Base-by-base conservation (phyloP, 1,284 basidiomycete species). In the Coniferiporia weirii region DNA sequence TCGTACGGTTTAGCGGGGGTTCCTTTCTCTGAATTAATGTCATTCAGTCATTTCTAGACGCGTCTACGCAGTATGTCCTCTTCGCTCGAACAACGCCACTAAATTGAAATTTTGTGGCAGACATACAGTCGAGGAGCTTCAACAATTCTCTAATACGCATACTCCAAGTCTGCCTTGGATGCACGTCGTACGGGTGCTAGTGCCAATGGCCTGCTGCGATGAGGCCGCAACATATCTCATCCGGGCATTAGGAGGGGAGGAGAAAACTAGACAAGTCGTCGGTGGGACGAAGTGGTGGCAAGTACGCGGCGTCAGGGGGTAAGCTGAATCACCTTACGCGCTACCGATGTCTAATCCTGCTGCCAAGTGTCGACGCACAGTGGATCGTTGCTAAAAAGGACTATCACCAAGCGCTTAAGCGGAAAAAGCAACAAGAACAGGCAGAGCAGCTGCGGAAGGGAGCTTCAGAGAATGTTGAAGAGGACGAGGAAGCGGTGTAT, bases 251-350 rank as follows among this genome's bases (percentile, higher is more conserved):
- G 95, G 96, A 0, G 93, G 95, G 8, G 83, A 90, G 64, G 87
- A 89, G 35, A 76, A 79, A 54, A 83, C 91, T 8, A 82, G 84
- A 64, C 81, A 81, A 56, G 70, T 95, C 27, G 86, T 95, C 1
- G 95, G 95, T 15, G 96, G 95, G 1, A 85, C 85, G 6, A 94
- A 94, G 68, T 98, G 96, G 95, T 98, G 95, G 96, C 95, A 95
- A 71, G 89, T 94, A 17, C 84, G 93, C 38, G 86, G 88, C n/a
- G 71, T 84, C 60, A 75, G 76, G 68, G 93, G 80, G 89, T 93
- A 65, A 57, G 78, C 67, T 20, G 44, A 63, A 43, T 49, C 50
- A 48, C 35, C 22, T n/a, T 17, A 54, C 17, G 15, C 50, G 13
- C 44, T n/a, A 38, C 35, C 4, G 40, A 22, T 3, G 55, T 50